Conservation (phyloP, 2,329 filamentous ascomycete species). For the Claviceps monticola region DNA sequence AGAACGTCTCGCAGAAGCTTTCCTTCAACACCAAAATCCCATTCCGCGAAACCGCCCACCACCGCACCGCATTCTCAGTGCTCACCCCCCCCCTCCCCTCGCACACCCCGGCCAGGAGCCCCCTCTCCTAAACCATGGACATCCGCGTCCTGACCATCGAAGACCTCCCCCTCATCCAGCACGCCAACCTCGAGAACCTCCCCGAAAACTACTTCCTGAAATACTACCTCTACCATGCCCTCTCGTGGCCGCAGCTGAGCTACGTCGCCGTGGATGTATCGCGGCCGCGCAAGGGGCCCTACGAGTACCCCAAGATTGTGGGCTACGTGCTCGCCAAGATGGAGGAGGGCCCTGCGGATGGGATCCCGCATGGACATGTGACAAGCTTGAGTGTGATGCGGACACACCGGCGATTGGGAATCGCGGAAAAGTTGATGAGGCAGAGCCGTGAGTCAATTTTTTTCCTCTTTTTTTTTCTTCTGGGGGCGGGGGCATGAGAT, state of each 20-base stretch:
- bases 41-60: too few species aligned
- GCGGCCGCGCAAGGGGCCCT: constrained; percentile 59
- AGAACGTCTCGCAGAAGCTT: too few species aligned
- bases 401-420: constrained; percentile 77
- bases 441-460: constrained; percentile 61
- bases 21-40: too few species aligned
- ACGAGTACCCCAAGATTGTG: constrained; percentile 93
- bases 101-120: neutral
- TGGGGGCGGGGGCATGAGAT: too few species aligned
- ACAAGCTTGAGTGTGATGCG: constrained; percentile 92
- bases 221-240: constrained; percentile 98
- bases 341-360: constrained; percentile 92
- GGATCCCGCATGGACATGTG: constrained; percentile 88
- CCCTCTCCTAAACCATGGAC: constrained; percentile 50
- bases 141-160: constrained; percentile 74
- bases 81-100: too few species aligned
- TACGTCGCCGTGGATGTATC: constrained; percentile 92
- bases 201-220: constrained; percentile 99
- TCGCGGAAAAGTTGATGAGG: constrained; percentile 95
- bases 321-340: constrained; percentile 99
- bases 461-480: neutral
- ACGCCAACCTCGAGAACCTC: constrained; percentile 96
- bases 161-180: constrained; percentile 86
- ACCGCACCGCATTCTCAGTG: too few species aligned
- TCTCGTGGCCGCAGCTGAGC: constrained; percentile 94